These are phyloP conservation scores for Blastobotrys illinoisensis DNA, from an alignment of 1,139 yeast genomes.

Conservation along the genomic window DNA sequence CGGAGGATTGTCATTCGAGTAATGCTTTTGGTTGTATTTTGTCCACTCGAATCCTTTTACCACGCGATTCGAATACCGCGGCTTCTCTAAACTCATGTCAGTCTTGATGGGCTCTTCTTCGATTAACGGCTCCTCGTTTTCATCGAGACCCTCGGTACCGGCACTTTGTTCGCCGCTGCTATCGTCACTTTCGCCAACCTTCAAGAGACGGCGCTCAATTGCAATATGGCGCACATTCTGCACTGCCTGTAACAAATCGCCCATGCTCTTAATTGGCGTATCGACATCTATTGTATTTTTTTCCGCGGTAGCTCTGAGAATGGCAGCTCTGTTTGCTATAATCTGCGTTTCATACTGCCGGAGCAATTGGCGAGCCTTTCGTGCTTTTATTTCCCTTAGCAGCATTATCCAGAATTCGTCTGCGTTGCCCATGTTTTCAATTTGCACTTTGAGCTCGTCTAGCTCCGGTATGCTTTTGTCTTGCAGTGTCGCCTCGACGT, in stretches of 20 bases:
- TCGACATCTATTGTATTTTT: not conserved
- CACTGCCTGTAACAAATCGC: not conserved
- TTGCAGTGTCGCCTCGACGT: conserved; percentile 28
- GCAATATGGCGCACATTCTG: not conserved
- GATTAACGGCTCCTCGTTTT: conserved; percentile 16
- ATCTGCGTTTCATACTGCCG: conserved; percentile 16
- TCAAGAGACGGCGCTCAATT: not conserved
- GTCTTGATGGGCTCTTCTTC: conserved; percentile 8
- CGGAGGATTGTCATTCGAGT: conserved; percentile 34
- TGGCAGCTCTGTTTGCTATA: conserved; percentile 16
- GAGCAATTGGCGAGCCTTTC: conserved; percentile 24
- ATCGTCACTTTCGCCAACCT: not conserved
- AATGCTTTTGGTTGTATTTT: conserved; percentile 34
- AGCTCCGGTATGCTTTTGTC: conserved; percentile 27
- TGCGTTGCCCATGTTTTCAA: conserved; percentile 21
- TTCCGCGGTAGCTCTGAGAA: conserved; percentile 6
- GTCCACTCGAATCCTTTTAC: conserved; percentile 37
- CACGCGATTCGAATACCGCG: conserved; percentile 32
- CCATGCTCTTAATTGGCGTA: not conserved
- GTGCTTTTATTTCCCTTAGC: conserved; percentile 21
- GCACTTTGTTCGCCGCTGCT: not conserved
- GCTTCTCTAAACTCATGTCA: conserved; percentile 22
- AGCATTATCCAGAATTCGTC: conserved; percentile 34
- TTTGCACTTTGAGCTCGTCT: conserved; percentile 22
- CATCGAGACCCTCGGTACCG: conserved; percentile 13